Evolutionary conservation across 768 basidiomycete genomes (phyloP), one percentile per base, ranked within the genome.

Genomic region (Suillus discolor): DNA sequence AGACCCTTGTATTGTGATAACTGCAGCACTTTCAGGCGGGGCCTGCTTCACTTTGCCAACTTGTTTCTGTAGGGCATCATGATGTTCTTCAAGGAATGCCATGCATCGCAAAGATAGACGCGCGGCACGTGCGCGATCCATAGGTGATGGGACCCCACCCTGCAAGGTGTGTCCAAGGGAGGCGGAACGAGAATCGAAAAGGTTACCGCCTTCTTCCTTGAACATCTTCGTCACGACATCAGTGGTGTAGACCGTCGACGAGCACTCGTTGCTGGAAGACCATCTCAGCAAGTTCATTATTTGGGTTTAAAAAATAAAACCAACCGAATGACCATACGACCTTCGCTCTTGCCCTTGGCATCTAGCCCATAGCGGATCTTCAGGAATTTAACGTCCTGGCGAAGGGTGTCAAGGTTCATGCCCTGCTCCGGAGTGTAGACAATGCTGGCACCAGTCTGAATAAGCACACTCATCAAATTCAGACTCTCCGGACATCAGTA

Each of bases 131-230:
- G 91, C 89, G 61, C 97, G 93, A 79, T 99, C 97, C 71, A 93
- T 84, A 0, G 97, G 97, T 0, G 97, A 97, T 6, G 97, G 97
- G 20, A 94, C 89, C 3, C 96, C 96, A 9, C 97, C 97, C 73
- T 99, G 97, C 3, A 99, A 81, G 6, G 96, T 99, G 80, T 99
- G 97, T 18, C 97, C 97, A 23, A 99, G 87, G 1, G 94, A 92
- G n/a, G 97, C 97, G 23, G 89, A 92, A 57, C 97, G 91, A 23
- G 97, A 89, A 79, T 99, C 97, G 74, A 99, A 99, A 28, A 98
- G 82, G 6, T 83, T 68, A 31, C 89, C 89, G n/a, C 97, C 97
- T 78, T 99, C 97, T 75, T 97, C 97, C 72, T 91, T 90, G 78
- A 98, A 79, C 84, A 99, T 97, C 77, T 93, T 93, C 66, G 91